Base-by-base conservation (phyloP, 306 rosid genomes). In the Erythrophleum fordii region DNA sequence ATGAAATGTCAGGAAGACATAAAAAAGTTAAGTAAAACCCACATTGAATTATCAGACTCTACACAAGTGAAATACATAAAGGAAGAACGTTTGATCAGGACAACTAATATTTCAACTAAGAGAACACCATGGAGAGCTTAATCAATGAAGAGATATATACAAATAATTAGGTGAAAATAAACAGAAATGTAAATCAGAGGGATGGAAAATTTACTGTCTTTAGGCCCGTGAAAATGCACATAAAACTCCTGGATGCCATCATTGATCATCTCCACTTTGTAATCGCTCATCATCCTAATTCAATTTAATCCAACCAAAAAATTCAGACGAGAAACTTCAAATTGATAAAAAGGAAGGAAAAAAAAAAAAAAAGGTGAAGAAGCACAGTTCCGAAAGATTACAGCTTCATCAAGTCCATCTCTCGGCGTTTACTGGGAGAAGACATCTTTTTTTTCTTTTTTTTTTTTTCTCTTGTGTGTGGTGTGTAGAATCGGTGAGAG, bases 321-420 rank as follows among this genome's bases (percentile, higher is more conserved):
- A 73, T 80, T 73, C 34, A 82, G 18, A 71, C 29, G 23, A 65
- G 4, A 48, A 76, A 75, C 61, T 18, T 11, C 4, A 9, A 29
- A 35, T 29, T 14, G 75, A 26, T 23, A 16, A 58, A 34, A 73
- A 49, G 3, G 16, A 60, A 11, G 35, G 16, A 44, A 20, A 39
- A 11, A 70, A 0, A 37, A 8, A 31, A 11, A 69, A 35, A 1
- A 34, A 23, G 59, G n/a, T n/a, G n/a, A 0, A 61, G 7, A 37
- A 71, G 18, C 11, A 3, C 55, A 28, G 56, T 6, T 46, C 28
- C 0, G 13, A 83, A 68, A 83, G 35, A 60, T 49, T 86, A 92
- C 94, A 94, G 92, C 84, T 94, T 91, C 97, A 91, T 94, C 89
- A 92, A 83, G 83, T 94, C 98, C 98, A 87, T 89, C 89, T 92